Base-by-base conservation (phyloP, 1,284 basidiomycete genomes). In the Xanthoconium separans region DNA sequence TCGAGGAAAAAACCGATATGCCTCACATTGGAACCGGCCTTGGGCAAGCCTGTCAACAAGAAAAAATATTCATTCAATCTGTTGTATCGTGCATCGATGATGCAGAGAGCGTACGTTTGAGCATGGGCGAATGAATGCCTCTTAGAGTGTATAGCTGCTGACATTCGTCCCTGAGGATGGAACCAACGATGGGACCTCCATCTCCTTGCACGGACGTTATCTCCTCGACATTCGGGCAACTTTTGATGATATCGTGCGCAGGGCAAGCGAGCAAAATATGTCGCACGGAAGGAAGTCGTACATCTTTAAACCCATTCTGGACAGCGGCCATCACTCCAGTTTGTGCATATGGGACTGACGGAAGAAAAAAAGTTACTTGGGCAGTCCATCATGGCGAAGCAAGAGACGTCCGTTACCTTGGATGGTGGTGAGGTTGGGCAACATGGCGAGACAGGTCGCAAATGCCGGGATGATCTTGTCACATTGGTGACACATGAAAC, bases 351-450 rank as follows among this genome's bases (percentile, higher is more conserved):
- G 54, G 34, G 31, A 62, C 46, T 51, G 30, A 15, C 33, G 9
- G 9, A 36, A 44, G 20, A 6, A 6, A 16, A 3, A 18, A 2
- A 16, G 18, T n/a, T n/a, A 22, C 9, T 6, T 27, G 43, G 16
- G 33, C 15, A 7, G 20, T 13, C 22, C 3, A 0, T 24, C 43
- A 24, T n/a, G n/a, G n/a, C n/a, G n/a, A n/a, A n/a, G n/a, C n/a
- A n/a, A n/a, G n/a, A n/a, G n/a, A n/a, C n/a, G n/a, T n/a, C n/a
- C n/a, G n/a, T n/a, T n/a, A 51, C 61, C 59, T 57, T 72, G 65
- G 7, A 74, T 59, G 6, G 68, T 70, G 47, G 69, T 60, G 9
- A 75, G 62, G 51, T 71, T 73, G 9, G 73, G 72, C 4, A 73
- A 53, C 10, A 49, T 55, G 6, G 62, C 58, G 9, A 74, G 64